Conservation (phyloP, 1,284 basidiomycete genomes). For the Pseudomicrostroma phylloplanum region DNA sequence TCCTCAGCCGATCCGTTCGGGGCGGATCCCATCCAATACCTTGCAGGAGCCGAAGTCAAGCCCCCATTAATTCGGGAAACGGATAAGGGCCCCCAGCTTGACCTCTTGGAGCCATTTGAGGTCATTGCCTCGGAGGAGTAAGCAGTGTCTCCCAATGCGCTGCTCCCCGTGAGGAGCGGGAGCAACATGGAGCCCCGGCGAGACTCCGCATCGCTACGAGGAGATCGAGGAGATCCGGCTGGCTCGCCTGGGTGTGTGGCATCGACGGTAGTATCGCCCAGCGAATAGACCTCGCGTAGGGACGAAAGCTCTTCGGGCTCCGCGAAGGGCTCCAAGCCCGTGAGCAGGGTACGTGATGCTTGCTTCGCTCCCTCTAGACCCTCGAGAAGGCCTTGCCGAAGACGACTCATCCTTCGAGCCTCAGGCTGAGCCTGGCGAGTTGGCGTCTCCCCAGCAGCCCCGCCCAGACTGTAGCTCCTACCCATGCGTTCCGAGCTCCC, state of each 20-base stretch:
- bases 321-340: constrained; percentile 18
- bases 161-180: too few relatives aligned
- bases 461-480: background rate
- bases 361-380: constrained; percentile 17
- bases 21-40: too few relatives aligned
- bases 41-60: too few relatives aligned
- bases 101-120: too few relatives aligned
- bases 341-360: constrained; percentile 16
- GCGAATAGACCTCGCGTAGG: constrained; percentile 34
- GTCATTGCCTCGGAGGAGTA: too few relatives aligned
- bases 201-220: too few relatives aligned
- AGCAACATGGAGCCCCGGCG: too few relatives aligned
- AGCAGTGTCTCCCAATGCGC: too few relatives aligned
- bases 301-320: constrained; percentile 30
- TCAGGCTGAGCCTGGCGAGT: constrained; percentile 2
- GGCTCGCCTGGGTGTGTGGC: constrained; percentile 14
- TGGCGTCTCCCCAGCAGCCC: background rate
- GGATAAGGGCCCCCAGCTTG: too few relatives aligned
- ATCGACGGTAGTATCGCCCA: constrained; percentile 14
- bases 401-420: constrained; percentile 8
- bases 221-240: constrained; percentile 10
- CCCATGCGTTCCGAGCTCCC: background rate
- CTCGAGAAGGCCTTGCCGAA: constrained; percentile 11
- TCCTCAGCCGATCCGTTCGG: too few relatives aligned
- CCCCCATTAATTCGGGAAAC: too few relatives aligned